A percentile compares a stretch with the other conserved stretches of the same genome.
phyloP scores from a whole-genome alignment of 805 yeast species.

The Zygosaccharomyces bailii region DNA sequence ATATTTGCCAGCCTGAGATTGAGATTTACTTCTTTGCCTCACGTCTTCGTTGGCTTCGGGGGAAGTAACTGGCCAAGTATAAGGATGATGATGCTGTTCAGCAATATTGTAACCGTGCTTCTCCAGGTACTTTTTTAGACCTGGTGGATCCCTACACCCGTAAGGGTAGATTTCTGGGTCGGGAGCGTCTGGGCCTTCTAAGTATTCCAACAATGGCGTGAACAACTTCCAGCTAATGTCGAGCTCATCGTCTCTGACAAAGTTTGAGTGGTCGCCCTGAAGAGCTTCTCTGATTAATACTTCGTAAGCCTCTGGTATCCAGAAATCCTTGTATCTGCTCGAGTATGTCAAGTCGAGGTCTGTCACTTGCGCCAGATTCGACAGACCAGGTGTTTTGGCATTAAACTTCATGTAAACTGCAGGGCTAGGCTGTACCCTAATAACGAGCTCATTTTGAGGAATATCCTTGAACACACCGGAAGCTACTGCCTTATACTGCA shows the following conservation, averaged over 20 bases:
- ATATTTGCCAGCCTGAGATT: neutral
- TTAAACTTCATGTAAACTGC: slow-evolving; percentile 91
- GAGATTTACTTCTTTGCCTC: neutral
- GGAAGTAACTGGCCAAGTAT: slow-evolving; percentile 89
- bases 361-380: slow-evolving; percentile 76
- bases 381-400: slow-evolving; percentile 88
- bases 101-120: slow-evolving; percentile 68
- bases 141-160: slow-evolving; percentile 86
- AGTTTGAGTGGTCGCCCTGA: slow-evolving; percentile 92
- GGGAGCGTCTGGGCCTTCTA: slow-evolving; percentile 72
- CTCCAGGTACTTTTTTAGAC: slow-evolving; percentile 56
- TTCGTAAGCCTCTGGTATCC: slow-evolving; percentile 98
- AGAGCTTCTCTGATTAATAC: slow-evolving; percentile 87
- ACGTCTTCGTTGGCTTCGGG: slow-evolving; percentile 28
- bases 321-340: slow-evolving; percentile 75
- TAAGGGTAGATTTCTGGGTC: slow-evolving; percentile 68
- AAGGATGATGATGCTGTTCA: slow-evolving; percentile 51
- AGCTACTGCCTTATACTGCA: slow-evolving; percentile 86
- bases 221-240: slow-evolving; percentile 90
- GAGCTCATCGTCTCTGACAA: slow-evolving; percentile 96
- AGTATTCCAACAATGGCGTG: slow-evolving; percentile 80
- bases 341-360: slow-evolving; percentile 88
- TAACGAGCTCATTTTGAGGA: slow-evolving; percentile 88
- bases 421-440: slow-evolving; percentile 92
- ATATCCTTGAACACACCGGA: slow-evolving; percentile 76